Base-by-base conservation (phyloP, 2,329 filamentous ascomycete genomes). In the Pseudogymnoascus sp. region DNA sequence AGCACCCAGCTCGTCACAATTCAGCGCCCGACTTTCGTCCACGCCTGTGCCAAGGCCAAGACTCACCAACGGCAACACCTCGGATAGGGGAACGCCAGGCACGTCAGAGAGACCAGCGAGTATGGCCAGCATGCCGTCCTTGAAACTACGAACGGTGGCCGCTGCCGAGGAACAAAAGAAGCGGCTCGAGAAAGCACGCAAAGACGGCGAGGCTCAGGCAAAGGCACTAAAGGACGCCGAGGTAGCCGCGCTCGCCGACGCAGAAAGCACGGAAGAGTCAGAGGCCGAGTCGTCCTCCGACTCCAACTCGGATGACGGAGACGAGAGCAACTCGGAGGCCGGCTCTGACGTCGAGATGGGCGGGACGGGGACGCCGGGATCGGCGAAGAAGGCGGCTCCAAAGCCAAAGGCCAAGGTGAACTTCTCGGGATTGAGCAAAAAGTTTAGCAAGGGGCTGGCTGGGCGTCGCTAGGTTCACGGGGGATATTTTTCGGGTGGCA, bases 351-450 rank as follows among this genome's bases (percentile, higher is more conserved):
- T 53, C 28, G 47, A 53, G 47, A 53, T 53, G 47, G 47, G 47
- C 2, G 47, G 47, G 5, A 53, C 33, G 47, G 47, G 47, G 28
- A 20, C 28, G 28, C 47, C 28, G 28, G 35, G 35, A 14, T 37
- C 35, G 35, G 35, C 35, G n/a, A 37, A 12, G 35, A 53, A 53
- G 47, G 28, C 28, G 47, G 28, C 28, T 28, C 47, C 33, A 28
- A 53, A 53, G 47, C 47, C 47, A 53, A 53, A 53, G 47, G 47
- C 47, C 47, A 53, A 53, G n/a, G 47, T 53, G 28, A 53, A 53
- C 47, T 53, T 53, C 28, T 53, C 11, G 28, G 28, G 28, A 20
- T 20, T 53, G 47, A 53, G 47, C 47, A 53, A 53, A 28, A 53
- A 53, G 28, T 53, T 53, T 35, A 53, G 47, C 47, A 53, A 53